These are phyloP conservation scores for Porcisia deanei DNA, from an alignment of 208 protist genomes.

Conservation along the genomic window DNA sequence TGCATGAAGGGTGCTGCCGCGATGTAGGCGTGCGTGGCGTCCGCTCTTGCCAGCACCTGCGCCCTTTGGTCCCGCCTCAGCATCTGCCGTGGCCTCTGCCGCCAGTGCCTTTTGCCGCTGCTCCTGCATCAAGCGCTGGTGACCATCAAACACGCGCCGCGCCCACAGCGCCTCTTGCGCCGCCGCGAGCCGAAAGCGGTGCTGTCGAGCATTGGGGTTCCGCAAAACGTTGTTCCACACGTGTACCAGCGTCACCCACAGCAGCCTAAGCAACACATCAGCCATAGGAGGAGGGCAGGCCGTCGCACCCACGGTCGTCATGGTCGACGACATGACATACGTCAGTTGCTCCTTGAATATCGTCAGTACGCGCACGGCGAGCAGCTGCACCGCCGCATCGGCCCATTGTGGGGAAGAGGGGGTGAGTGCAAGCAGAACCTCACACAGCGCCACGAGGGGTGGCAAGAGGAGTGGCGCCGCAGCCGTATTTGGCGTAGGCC, in stretches of 20 bases:
- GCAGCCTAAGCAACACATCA: slow-evolving; percentile 39
- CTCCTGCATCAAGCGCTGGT: slow-evolving; percentile 10
- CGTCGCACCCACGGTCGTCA: neutral
- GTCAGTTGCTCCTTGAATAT: slow-evolving; percentile 41
- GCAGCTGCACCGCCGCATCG: slow-evolving; percentile 63
- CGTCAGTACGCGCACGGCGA: slow-evolving; percentile 56
- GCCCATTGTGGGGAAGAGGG: slow-evolving; percentile 38
- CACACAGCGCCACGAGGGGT: slow-evolving; percentile 66
- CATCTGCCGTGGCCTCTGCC: neutral
- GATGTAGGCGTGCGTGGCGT: neutral
- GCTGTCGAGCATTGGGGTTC: slow-evolving; percentile 59
- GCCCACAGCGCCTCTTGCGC: slow-evolving; percentile 21
- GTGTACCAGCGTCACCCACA: slow-evolving; percentile 52
- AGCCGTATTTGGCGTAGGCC: slow-evolving; percentile 33
- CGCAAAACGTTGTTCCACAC: slow-evolving; percentile 61
- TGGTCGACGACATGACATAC: slow-evolving; percentile 12
- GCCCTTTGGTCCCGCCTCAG: neutral
- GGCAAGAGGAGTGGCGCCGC: slow-evolving; percentile 45
- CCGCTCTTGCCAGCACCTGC: slow-evolving; percentile 12
- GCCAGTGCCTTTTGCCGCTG: slow-evolving; percentile 2
- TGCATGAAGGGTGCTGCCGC: neutral
- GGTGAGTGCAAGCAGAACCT: slow-evolving; percentile 25
- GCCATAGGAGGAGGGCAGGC: slow-evolving; percentile 5
- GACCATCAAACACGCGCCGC: slow-evolving; percentile 37
- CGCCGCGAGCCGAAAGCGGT: slow-evolving; percentile 35